These are phyloP conservation scores for Vitis riparia DNA, from an alignment of 164 flowering plant species.

Conservation along the genomic window DNA sequence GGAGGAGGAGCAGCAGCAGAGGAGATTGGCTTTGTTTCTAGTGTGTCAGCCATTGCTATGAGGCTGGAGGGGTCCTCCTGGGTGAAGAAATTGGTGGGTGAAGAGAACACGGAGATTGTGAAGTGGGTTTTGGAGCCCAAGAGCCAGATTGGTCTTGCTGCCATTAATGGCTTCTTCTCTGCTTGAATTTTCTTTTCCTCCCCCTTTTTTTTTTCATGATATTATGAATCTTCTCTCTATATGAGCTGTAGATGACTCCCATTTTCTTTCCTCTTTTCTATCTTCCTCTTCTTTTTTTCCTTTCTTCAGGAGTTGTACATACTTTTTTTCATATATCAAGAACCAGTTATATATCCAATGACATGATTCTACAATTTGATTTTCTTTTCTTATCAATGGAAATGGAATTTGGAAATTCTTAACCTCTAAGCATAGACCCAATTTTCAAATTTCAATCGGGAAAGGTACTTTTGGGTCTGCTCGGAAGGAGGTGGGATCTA, in stretches of 20 bases:
- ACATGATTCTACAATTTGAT: no score
- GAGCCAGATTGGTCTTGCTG: constrained; percentile 44
- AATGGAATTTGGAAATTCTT: no score
- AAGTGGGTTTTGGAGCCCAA: constrained; percentile 38
- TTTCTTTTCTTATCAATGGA: no score
- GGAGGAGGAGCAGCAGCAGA: not conserved
- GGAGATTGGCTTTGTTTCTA: constrained; percentile 20
- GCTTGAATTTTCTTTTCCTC: constrained; percentile 33
- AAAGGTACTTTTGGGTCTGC: no score
- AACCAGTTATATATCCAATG: no score
- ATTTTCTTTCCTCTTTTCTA: not conserved
- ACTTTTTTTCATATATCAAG: no score
- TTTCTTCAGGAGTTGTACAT: not conserved
- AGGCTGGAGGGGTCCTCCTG: not conserved
- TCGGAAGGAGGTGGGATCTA: no score
- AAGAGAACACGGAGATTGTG: constrained; percentile 15
- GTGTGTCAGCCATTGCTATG: constrained; percentile 17
- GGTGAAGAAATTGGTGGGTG: constrained; percentile 12
- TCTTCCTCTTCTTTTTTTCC: not conserved
- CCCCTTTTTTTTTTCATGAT: not conserved
- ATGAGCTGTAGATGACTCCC: no score
- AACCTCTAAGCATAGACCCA: no score
- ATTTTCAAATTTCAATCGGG: no score
- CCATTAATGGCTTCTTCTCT: constrained; percentile 59
- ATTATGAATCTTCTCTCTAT: no score